Percentiles rank a stretch among this genome's conserved stretches.
These are phyloP conservation scores for Carex cristatella DNA, from an alignment of 176 grass and related monocot genomes.

Conservation along the genomic window DNA sequence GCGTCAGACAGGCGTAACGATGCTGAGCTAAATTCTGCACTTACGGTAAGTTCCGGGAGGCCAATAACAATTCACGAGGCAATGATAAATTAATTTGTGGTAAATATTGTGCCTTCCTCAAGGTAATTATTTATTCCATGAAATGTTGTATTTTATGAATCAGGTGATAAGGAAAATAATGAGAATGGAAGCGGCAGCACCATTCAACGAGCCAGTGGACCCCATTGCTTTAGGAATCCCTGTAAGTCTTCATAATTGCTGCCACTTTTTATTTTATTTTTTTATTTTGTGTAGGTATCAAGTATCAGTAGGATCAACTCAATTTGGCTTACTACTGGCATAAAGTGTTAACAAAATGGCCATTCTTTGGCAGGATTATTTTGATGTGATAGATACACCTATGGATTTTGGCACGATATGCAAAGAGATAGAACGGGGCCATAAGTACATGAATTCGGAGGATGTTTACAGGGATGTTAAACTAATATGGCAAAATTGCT, in stretches of 20 bases:
- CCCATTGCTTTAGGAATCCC: conserved; percentile 87
- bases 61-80: not conserved
- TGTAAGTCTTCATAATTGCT: conserved; percentile 45
- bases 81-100: not conserved
- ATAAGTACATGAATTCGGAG: conserved; percentile 87
- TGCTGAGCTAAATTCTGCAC: conserved; percentile 17
- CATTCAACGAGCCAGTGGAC: conserved; percentile 82
- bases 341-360: not conserved
- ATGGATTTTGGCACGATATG: conserved; percentile 99
- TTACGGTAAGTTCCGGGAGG: not conserved
- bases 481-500: conserved; percentile 93
- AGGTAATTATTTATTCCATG: conserved; percentile 5
- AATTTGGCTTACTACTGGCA: not conserved
- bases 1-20: not conserved
- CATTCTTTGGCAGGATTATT: conserved; percentile 62
- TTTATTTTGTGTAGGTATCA: not conserved
- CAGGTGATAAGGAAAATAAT: conserved; percentile 97
- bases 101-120: not conserved
- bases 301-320: not conserved
- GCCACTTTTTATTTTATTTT: not conserved
- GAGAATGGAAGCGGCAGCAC: conserved; percentile 86
- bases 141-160: not conserved
- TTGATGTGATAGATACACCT: conserved; percentile 93
- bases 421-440: conserved; percentile 56
- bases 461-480: conserved; percentile 87